Base-by-base conservation (phyloP, 805 yeast species). In the Groenewaldozyma salmanticensis region DNA sequence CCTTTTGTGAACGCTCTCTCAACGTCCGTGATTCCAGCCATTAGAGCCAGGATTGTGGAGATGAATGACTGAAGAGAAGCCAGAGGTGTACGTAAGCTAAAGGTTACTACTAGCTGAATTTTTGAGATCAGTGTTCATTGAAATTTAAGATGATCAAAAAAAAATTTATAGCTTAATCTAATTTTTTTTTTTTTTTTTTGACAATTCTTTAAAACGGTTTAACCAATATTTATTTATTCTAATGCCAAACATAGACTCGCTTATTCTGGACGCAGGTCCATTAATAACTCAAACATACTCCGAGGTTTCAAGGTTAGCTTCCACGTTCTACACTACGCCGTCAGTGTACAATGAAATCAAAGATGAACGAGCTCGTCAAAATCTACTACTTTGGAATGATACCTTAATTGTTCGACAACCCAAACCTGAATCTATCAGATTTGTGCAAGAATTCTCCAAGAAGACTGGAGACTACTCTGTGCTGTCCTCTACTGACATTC, bases 261-360 rank as follows among this genome's bases (percentile, higher is more conserved):
- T 94, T 42, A 83, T 85, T 27, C 70, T 92, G 50, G 98, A 92
- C 71, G 97, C 98, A 2, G 92, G 95, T 38, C 98, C 98, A 4
- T 66, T 92, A 50, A 82, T 92, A 51, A 81, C 94, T 1, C 94
- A 85, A 53, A 71, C 92, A 4, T 84, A 83, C 9, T 71, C 87
- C 2, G 73, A 79, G 17, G 67, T 92, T 35, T 77, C 79, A 52
- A 75, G 73, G 48, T 74, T 71, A 55, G 96, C 95, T 1, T 61
- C 71, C 15, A 60, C 63, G n/a, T 84, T 84, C 54, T 81, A 69
- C 59, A 88, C 96, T 11, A 85, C 96, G 1, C 96, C 97, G 11
- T 88, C 96, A 1, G 97, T 92, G 15, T 76, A 72, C 52, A 69
- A 72, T 22, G 99, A 92, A 65, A 77, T 92, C 57, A 79, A 74